Base-by-base conservation (phyloP, 768 basidiomycete species). In the Xanthoconium stramineum region DNA sequence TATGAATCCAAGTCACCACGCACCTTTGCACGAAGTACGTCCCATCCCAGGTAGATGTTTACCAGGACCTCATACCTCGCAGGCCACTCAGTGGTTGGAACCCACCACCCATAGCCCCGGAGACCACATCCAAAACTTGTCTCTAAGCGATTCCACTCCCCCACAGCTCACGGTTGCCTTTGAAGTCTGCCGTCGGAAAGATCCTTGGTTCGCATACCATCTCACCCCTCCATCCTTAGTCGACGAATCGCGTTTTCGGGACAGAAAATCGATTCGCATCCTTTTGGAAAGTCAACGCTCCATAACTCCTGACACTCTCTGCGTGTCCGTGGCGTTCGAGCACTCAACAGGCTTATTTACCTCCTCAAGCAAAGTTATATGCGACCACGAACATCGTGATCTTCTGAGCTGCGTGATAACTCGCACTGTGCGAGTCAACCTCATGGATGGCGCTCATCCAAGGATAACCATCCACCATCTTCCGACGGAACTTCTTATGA, bases 401-500 rank as follows among this genome's bases (percentile, higher is more conserved):
- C 10, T 5, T 32, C 17, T 1, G 5, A 1, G 10, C 15, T 9
- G 29, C 12, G 9, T 19, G 45, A 46, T 8, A 17, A n/a, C 9
- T 30, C 45, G 30, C 30, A 19, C 29, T 6, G 29, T 46, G 40
- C 37, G 50, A 2, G 37, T 39, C 24, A 10, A 47, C 14, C 37
- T 39, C 5, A 0, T 17, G 0, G 29, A 20, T n/a, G 10, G 6
- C 47, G 19, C 6, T 50, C 49, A n/a, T 35, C 5, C 45, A 28
- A 29, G 28, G 29, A 44, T 17, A 7, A 28, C n/a, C 5, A 24
- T 37, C 8, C 3, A 5, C 13, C 6, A 1, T 17, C 19, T 60
- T 24, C 50, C 53, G 11, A 32, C 10, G 15, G 60, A 59, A 24
- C 9, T 61, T n/a, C 30, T 58, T 7, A 3, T 54, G 12, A 20